These are phyloP conservation scores for Pascua sp. DNA, from an alignment of 1,284 basidiomycete species.

Conservation along the genomic window DNA sequence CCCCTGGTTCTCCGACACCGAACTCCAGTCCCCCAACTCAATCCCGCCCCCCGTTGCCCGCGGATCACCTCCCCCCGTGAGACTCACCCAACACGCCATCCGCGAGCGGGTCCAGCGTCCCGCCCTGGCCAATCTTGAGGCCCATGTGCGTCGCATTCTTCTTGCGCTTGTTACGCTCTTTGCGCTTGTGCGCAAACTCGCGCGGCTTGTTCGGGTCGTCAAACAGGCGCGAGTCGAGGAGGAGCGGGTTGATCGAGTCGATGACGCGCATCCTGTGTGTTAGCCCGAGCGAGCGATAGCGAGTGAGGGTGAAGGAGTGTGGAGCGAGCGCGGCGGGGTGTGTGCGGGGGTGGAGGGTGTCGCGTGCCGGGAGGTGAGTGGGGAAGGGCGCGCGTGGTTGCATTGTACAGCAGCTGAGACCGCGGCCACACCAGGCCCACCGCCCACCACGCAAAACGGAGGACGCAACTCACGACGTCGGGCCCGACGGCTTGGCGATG, in stretches of 20 bases:
- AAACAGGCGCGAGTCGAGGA: constrained; percentile 77
- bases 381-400: too few relatives aligned
- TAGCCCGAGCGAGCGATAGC: neutral
- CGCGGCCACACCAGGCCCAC: neutral
- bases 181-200: constrained; percentile 5
- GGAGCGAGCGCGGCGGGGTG: too few relatives aligned
- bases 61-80: constrained; percentile 25
- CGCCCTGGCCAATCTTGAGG: constrained; percentile 51
- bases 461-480: constrained; percentile 38
- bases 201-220: constrained; percentile 50
- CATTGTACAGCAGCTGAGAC: too few relatives aligned
- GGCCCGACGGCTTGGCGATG: constrained; percentile 49
- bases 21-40: constrained; percentile 45
- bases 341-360: too few relatives aligned
- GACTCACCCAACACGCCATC: constrained; percentile 67
- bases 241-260: constrained; percentile 76
- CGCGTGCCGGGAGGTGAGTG: too few relatives aligned
- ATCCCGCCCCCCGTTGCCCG: neutral
- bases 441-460: neutral
- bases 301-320: neutral
- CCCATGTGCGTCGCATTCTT: constrained; percentile 40
- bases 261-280: constrained; percentile 76
- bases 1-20: too few relatives aligned
- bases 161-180: constrained; percentile 33
- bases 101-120: constrained; percentile 90